phyloP scores from a whole-genome alignment of 345 rosid genomes.

The Acer campestre region DNA sequence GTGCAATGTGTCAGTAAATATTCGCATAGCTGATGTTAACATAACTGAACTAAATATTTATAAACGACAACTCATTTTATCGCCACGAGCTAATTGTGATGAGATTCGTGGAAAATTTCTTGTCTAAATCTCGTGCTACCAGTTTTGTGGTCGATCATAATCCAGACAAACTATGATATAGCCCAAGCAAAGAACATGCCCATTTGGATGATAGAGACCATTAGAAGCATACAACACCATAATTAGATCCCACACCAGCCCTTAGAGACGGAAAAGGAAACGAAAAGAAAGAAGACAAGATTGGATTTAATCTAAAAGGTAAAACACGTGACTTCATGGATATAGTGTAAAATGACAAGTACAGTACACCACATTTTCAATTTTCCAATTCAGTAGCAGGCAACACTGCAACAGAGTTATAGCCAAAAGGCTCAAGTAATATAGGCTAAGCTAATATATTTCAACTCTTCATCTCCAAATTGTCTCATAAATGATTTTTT shows the following conservation, averaged over 20 bases:
- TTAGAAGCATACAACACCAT: neutral
- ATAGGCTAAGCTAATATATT: neutral
- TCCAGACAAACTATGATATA: neutral
- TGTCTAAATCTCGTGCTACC: neutral
- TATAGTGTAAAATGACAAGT: neutral
- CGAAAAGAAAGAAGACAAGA: neutral
- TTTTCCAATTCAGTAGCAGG: neutral
- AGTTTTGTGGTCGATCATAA: neutral
- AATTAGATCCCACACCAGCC: neutral
- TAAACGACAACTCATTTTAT: neutral
- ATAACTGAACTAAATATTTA: neutral
- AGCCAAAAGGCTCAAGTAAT: neutral
- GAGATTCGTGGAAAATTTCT: neutral
- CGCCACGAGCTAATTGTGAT: neutral
- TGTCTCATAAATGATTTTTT: neutral
- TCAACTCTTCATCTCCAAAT: neutral
- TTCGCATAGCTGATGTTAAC: neutral
- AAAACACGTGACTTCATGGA: neutral
- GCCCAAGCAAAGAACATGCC: neutral
- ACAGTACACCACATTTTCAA: neutral
- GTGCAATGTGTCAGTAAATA: constrained; percentile 15
- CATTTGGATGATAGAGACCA: neutral
- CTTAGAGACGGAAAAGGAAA: neutral
- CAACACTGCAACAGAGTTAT: neutral
- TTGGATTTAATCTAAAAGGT: constrained; percentile 1